phyloP scores from a whole-genome alignment of 768 basidiomycete species.

The Xerocomellus chrysenteron region DNA sequence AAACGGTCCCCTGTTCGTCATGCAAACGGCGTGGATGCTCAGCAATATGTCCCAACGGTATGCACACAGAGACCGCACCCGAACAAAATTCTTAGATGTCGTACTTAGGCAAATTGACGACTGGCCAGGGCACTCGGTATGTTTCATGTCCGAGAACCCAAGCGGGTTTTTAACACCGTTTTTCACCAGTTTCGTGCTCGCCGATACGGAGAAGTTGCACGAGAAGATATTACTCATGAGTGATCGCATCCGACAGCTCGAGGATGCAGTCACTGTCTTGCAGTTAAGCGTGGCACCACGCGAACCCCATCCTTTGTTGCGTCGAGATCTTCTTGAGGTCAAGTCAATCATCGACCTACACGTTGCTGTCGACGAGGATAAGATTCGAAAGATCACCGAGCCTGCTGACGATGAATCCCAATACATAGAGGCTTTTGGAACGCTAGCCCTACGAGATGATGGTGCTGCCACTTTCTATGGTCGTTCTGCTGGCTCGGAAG shows the following conservation, averaged over 20 bases:
- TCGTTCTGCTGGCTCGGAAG: conserved; percentile 71
- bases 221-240: conserved; percentile 67
- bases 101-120: conserved; percentile 55
- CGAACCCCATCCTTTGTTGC: conserved; percentile 60
- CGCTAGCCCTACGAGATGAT: conserved; percentile 65
- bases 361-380: conserved; percentile 49
- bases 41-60: conserved; percentile 73
- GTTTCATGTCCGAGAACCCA: conserved; percentile 12
- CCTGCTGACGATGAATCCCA: conserved; percentile 40
- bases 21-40: conserved; percentile 75
- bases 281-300: conserved; percentile 45
- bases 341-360: conserved; percentile 72
- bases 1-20: conserved; percentile 54
- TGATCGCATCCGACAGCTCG: conserved; percentile 68
- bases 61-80: background rate
- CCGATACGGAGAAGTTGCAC: conserved; percentile 69
- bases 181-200: conserved; percentile 58
- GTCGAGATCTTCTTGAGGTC: conserved; percentile 58
- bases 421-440: conserved; percentile 70
- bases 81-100: background rate
- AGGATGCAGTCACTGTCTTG: conserved; percentile 60
- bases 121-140: conserved; percentile 76
- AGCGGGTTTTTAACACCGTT: background rate
- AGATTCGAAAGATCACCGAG: conserved; percentile 26
- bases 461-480: conserved; percentile 72